phyloP scores from a whole-genome alignment of 345 rosid genomes.

The Erucastrum elatum region DNA sequence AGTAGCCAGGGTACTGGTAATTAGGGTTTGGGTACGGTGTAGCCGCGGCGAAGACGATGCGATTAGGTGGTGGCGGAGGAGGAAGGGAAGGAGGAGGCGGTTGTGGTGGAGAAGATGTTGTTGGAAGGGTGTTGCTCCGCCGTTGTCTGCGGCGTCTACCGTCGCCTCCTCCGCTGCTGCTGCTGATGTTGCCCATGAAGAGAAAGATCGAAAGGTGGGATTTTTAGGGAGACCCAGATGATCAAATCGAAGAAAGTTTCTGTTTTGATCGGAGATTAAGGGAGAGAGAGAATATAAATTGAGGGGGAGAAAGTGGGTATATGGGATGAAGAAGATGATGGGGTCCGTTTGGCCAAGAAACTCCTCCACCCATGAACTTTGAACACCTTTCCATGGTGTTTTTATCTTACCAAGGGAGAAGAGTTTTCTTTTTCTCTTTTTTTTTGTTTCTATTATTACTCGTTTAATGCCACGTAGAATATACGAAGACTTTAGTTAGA shows the following conservation, averaged over 20 bases:
- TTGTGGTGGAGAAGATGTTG: constrained; percentile 36
- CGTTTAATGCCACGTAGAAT: constrained; percentile 15
- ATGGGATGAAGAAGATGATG: constrained; percentile 19
- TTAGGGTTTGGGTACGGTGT: constrained; percentile 80
- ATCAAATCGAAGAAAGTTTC: neutral
- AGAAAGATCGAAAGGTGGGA: neutral
- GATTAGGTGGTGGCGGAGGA: constrained; percentile 60
- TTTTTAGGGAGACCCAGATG: constrained; percentile 12
- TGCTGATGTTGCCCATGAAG: constrained; percentile 69
- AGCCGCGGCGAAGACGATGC: constrained; percentile 81
- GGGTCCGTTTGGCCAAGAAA: constrained; percentile 50
- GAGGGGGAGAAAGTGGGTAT: constrained; percentile 17
- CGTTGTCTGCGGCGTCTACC: constrained; percentile 57
- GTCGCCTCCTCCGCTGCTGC: constrained; percentile 45
- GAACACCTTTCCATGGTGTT: neutral
- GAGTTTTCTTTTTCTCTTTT: neutral
- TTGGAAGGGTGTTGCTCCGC: constrained; percentile 46
- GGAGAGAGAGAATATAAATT: constrained; percentile 31
- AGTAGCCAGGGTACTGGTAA: constrained; percentile 69
- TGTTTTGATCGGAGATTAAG: constrained; percentile 5
- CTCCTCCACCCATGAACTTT: constrained; percentile 49
- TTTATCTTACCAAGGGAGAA: neutral
- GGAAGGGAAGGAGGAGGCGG: constrained; percentile 38
- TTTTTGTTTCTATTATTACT: neutral
- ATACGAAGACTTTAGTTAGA: neutral